Base-by-base conservation (phyloP, 441 rosid genomes). In the Adansonia madagascariensis region DNA sequence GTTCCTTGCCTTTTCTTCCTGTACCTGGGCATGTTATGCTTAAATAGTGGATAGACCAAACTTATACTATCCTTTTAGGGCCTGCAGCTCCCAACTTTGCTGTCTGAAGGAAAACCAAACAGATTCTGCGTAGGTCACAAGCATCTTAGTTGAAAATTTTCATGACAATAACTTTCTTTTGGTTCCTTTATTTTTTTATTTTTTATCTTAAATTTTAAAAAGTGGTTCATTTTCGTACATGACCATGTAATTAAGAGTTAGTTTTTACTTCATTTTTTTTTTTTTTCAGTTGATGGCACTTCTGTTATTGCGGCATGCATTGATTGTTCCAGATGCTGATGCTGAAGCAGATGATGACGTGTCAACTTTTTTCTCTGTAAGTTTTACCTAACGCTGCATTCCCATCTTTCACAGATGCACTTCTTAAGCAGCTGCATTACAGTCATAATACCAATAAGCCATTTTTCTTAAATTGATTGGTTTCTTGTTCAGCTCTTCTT, bases 331-430 rank as follows among this genome's bases (percentile, higher is more conserved):
- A 46, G 91, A 88, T 43, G 84, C 87, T 65, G 93, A 89, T 62
- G 43, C 43, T 39, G 43, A 39, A 75, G 91, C 85, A 78, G 96
- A 89, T 31, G 95, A 92, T 35, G 94, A 94, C 4, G 89, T 88
- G 43, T 88, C 94, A 41, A 80, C 91, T 0, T 91, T 89, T 83
- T 88, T 94, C 83, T 90, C 97, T 71, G 96, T 95, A 82, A 91
- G 97, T 82, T 59, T 24, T 72, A 20, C 15, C 44, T 69, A 53
- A 77, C 68, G 44, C 43, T 79, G 53, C 31, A 11, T 47, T 76
- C 18, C 52, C 43, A 9, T 47, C 59, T 22, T 55, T 57, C 52
- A 31, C 44, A 46, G 46, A n/a, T 73, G 72, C 67, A 35, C 27
- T 66, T 82, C 35, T 49, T 20, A 44, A 15, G 62, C 59, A 27